Conservation (phyloP, 495 filamentous ascomycete genomes). For the Trichoderma gamsii region DNA sequence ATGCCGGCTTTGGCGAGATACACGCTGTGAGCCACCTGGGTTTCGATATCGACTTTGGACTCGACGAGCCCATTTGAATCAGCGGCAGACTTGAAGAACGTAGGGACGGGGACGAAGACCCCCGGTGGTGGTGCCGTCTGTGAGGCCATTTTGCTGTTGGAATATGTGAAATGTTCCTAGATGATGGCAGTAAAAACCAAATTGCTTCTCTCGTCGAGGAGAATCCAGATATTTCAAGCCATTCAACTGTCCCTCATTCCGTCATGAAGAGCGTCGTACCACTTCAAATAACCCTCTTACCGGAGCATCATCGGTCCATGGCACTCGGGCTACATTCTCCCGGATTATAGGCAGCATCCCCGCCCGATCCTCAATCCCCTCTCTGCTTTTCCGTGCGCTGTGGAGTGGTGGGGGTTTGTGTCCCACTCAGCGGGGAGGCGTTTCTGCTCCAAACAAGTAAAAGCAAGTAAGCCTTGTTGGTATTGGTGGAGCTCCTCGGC, state of each 20-base stretch:
- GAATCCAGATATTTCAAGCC: neutral
- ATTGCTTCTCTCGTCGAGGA: too few species aligned
- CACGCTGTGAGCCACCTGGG: slow-evolving; percentile 30
- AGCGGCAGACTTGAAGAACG: slow-evolving; percentile 27
- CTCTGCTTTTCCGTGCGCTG: slow-evolving; percentile 7
- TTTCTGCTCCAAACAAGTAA: neutral
- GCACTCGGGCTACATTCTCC: neutral
- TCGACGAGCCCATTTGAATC: slow-evolving; percentile 19
- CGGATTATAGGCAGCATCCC: neutral
- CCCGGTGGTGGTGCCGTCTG: slow-evolving; percentile 21
- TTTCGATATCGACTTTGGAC: slow-evolving; percentile 13
- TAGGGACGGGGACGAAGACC: slow-evolving; percentile 30
- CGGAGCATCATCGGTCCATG: neutral
- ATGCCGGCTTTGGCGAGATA: slow-evolving; percentile 59
- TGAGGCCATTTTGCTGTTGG: neutral
- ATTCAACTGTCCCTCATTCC: neutral
- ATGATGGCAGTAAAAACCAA: neutral
- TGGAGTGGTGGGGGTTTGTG: neutral
- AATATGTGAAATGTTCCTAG: neutral
- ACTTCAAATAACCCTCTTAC: neutral
- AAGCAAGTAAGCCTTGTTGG: neutral
- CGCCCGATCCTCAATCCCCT: neutral
- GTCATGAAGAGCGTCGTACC: neutral
- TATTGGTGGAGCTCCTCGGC: slow-evolving; percentile 1
- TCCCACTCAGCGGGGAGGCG: neutral